phyloP scores from a whole-genome alignment of 2,329 filamentous ascomycete species.

The Verticillium klebahnii region DNA sequence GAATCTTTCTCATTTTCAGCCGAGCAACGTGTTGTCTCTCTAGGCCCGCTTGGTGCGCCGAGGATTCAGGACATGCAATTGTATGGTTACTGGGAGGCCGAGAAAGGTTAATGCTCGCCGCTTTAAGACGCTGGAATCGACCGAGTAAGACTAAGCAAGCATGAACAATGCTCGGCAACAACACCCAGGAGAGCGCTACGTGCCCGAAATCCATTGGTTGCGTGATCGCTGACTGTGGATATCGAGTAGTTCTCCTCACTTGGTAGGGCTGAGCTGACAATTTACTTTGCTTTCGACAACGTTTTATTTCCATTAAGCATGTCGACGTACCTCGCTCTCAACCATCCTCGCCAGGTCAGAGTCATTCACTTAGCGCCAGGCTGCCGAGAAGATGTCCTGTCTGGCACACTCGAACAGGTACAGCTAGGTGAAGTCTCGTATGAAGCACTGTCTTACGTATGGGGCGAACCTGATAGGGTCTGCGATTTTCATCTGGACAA shows the following conservation, averaged over 20 bases:
- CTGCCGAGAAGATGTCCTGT: background rate
- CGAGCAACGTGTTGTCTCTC: too few species aligned
- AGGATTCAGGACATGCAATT: too few species aligned
- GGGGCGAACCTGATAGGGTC: constrained; percentile 8
- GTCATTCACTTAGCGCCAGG: background rate
- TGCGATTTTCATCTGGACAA: background rate
- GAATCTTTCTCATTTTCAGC: too few species aligned
- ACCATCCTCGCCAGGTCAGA: background rate
- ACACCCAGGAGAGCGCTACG: background rate
- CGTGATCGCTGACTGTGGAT: background rate
- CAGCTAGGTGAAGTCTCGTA: background rate
- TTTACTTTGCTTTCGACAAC: too few species aligned
- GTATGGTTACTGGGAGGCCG: too few species aligned
- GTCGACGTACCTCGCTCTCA: background rate
- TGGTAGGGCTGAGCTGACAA: background rate
- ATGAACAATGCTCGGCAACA: too few species aligned
- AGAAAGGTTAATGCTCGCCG: too few species aligned
- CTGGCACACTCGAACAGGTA: background rate
- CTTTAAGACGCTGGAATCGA: too few species aligned
- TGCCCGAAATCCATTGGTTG: background rate
- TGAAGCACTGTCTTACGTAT: constrained; percentile 16
- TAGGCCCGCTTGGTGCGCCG: too few species aligned
- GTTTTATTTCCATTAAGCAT: background rate
- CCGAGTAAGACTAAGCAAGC: too few species aligned
- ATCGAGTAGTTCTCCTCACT: background rate